These are phyloP conservation scores for Phytophthora quininea DNA, from an alignment of 352 stramenopile species.

Conservation along the genomic window DNA sequence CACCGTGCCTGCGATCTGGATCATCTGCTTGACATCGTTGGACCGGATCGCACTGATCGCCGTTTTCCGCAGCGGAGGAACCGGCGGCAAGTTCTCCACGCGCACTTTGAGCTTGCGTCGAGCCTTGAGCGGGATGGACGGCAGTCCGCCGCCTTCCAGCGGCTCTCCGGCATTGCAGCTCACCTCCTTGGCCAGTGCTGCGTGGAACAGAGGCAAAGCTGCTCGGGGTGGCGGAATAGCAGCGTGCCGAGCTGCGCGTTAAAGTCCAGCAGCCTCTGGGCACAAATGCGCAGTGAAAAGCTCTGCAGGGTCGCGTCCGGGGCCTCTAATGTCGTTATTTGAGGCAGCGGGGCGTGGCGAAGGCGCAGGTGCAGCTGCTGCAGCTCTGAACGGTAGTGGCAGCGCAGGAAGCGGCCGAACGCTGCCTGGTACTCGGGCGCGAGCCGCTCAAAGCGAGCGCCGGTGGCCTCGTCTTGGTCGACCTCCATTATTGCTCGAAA, in stretches of 20 bases:
- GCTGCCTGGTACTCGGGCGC: constrained; percentile 38
- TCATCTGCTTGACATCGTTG: constrained; percentile 89
- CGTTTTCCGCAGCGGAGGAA: constrained; percentile 81
- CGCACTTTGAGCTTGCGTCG: constrained; percentile 82
- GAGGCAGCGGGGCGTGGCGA: constrained; percentile 6
- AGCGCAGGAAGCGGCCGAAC: constrained; percentile 37
- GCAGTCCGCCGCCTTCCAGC: constrained; percentile 20
- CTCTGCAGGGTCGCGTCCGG: constrained; percentile 29
- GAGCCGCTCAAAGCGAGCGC: constrained; percentile 37
- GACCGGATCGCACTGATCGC: constrained; percentile 90
- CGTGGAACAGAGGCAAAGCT: constrained; percentile 90
- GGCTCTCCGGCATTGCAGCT: constrained; percentile 20
- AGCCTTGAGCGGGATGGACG: constrained; percentile 38
- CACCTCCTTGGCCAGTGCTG: constrained; percentile 68
- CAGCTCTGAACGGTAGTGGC: constrained; percentile 26
- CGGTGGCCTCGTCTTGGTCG: constrained; percentile 29
- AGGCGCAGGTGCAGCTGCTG: constrained; percentile 24
- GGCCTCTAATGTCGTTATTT: neutral
- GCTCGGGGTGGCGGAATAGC: constrained; percentile 89
- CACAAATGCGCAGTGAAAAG: constrained; percentile 63
- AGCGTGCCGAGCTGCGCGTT: constrained; percentile 83
- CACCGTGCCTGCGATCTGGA: constrained; percentile 89
- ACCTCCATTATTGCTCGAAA: neutral
- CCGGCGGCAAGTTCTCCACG: constrained; percentile 91
- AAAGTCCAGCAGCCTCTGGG: constrained; percentile 83